These are phyloP conservation scores for Cutaneotrichosporon sp. DNA, from an alignment of 1,284 basidiomycete species.

Conservation along the genomic window DNA sequence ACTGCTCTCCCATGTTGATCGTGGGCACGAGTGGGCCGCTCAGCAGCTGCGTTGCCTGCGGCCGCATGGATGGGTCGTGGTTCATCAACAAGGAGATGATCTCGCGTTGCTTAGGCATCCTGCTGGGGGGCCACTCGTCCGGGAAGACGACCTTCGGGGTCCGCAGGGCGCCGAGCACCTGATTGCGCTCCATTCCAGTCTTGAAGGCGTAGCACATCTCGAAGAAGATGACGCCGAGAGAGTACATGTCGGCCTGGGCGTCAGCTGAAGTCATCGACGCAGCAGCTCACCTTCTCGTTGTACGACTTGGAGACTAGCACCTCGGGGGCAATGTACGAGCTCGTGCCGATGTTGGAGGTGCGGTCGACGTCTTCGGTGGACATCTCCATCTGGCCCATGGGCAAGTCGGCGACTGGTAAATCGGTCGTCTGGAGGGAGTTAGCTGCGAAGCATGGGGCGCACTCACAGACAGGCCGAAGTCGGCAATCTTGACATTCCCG, in stretches of 20 bases:
- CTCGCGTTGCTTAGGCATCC: conserved; percentile 59
- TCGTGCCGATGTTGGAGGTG: conserved; percentile 79
- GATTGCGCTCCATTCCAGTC: conserved; percentile 84
- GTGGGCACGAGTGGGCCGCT: conserved; percentile 68
- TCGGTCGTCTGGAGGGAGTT: conserved; percentile 63
- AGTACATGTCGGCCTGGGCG: conserved; percentile 88
- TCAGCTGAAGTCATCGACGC: too few relatives aligned
- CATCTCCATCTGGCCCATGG: conserved; percentile 57
- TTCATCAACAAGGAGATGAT: conserved; percentile 75
- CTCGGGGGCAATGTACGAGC: conserved; percentile 90
- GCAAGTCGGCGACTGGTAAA: conserved; percentile 68
- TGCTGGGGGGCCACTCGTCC: conserved; percentile 63
- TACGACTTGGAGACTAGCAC: conserved; percentile 55
- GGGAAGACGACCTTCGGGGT: conserved; percentile 67
- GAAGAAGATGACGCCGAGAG: conserved; percentile 93
- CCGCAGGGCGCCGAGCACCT: conserved; percentile 75
- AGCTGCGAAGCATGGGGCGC: conserved; percentile 11
- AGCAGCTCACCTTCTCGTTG: conserved; percentile 50
- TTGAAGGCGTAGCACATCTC: conserved; percentile 91
- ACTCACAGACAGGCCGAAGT: conserved; percentile 71
- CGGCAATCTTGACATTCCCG: conserved; percentile 91
- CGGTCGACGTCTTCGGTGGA: conserved; percentile 33
- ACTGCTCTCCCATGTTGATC: conserved; percentile 42
- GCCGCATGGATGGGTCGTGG: conserved; percentile 79
- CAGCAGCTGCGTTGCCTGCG: conserved; percentile 80